A percentile compares a stretch with the other conserved stretches of the same genome.
Evolutionary conservation across 768 basidiomycete genomes (phyloP).

Genomic region (Chalciporus piperatus): DNA sequence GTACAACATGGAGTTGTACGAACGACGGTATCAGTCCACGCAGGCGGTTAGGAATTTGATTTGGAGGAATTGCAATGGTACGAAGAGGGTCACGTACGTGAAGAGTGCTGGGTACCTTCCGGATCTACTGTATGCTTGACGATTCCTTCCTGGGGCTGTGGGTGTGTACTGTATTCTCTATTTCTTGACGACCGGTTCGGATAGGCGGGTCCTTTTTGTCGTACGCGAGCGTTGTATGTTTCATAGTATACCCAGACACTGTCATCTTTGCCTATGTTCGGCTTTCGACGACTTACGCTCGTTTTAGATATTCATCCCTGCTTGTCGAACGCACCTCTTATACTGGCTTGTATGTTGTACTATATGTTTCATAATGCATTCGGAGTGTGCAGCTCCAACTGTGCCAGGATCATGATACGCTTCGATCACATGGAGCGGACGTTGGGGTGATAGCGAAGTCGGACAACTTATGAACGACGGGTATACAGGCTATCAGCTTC

Average conservation of each 20-base stretch:
- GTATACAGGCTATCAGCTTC: no score
- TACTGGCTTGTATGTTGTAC: neutral
- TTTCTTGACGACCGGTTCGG: constrained; percentile 1
- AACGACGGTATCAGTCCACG: constrained; percentile 27
- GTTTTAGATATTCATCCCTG: constrained; percentile 12
- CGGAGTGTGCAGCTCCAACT: neutral
- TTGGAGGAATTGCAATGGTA: constrained; percentile 30
- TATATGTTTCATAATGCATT: neutral
- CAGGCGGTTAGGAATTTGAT: constrained; percentile 25
- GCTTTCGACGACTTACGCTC: constrained; percentile 16
- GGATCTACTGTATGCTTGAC: constrained; percentile 22
- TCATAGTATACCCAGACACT: constrained; percentile 22
- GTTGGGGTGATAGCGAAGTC: no score
- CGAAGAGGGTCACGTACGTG: constrained; percentile 30
- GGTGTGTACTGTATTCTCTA: neutral
- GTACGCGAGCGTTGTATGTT: constrained; percentile 14
- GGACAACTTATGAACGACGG: no score
- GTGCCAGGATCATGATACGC: no score
- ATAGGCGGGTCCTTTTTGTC: constrained; percentile 17
- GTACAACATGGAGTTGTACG: constrained; percentile 33
- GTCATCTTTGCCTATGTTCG: constrained; percentile 11
- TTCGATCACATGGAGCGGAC: no score
- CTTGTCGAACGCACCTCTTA: constrained; percentile 10
- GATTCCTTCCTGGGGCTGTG: neutral
- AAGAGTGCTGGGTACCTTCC: constrained; percentile 29